Conservation (phyloP, 2,329 filamentous ascomycete genomes). For the Cyphellophora attinorum region DNA sequence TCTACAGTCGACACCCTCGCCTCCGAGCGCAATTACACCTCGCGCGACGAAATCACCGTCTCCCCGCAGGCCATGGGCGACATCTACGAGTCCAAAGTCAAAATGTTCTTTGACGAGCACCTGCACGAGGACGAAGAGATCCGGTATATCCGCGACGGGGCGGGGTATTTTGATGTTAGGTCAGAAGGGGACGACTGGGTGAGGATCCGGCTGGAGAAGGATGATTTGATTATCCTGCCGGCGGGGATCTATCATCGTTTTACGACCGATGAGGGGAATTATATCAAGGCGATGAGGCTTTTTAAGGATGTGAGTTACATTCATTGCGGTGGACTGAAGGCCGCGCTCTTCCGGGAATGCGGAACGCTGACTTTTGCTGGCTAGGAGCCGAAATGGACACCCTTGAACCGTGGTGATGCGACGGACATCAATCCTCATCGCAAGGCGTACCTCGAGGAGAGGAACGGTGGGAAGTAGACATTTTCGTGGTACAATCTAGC, state of each 20-base stretch:
- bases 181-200: constrained; percentile 80
- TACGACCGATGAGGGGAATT: constrained; percentile 86
- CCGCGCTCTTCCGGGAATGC: background rate
- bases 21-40: constrained; percentile 70
- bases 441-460: constrained; percentile 59
- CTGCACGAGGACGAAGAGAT: constrained; percentile 99
- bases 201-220: constrained; percentile 71
- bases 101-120: constrained; percentile 89
- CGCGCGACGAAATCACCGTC: constrained; percentile 86
- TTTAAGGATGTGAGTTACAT: constrained; percentile 72
- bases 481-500: too few relatives aligned
- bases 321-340: too few relatives aligned
- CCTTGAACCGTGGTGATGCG: constrained; percentile 69
- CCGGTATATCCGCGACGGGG: constrained; percentile 78
- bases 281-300: constrained; percentile 87
- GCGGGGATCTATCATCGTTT: constrained; percentile 96
- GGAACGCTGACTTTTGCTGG: background rate
- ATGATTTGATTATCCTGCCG: constrained; percentile 85
- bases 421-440: constrained; percentile 72
- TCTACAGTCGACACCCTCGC: constrained; percentile 66
- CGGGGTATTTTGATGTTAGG: constrained; percentile 88
- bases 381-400: constrained; percentile 91
- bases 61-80: constrained; percentile 78
- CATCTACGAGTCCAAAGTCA: constrained; percentile 86
- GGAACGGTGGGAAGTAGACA: constrained; percentile 11